Base-by-base conservation (phyloP, 1,284 basidiomycete species). In the Cutaneotrichosporon cavernicola region DNA sequence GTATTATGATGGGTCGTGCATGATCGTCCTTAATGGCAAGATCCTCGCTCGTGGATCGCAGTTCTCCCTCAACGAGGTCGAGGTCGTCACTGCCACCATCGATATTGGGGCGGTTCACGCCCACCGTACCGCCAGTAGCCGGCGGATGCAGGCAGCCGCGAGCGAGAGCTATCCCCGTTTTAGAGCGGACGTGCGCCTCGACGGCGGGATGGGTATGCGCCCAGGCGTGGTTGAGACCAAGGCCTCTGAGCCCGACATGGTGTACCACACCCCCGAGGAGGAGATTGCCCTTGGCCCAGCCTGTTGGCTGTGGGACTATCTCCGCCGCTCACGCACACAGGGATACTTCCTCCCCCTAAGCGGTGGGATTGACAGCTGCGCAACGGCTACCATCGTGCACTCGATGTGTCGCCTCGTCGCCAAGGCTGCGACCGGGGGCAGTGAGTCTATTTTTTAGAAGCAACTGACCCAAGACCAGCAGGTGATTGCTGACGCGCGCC, bases 291-390 rank as follows among this genome's bases (percentile, higher is more conserved):
- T 97, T 3, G 97, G 96, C 6, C 96, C 96, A 1, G 97, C 96
- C 5, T 99, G 96, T 77, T 99, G 96, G 96, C 84, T 99, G 9
- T 99, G 96, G 97, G 97, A 99, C 80, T 99, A 99, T 74, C 86
- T 99, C 47, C 86, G 96, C 31, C 88, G 96, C 46, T 98, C 96
- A 14, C 85, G 92, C 5, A 93, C 90, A 0, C 92, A 96, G 72
- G 96, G 97, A 1, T 99, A 95, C 82, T 98, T 99, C 76, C 82
- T 99, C 31, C 97, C 97, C 1, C 85, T 99, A 7, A 96, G 92
- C 61, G 96, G 97, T n/a, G 97, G 96, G 13, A 95, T 99, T 65
- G 96, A 99, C 77, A 93, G 90, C 72, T 99, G 96, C 73, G 93
- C 97, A 2, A 98, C 97, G 0, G 90, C 96, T 0, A 88, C 91